A percentile compares a stretch with the other conserved stretches of the same genome.
phyloP scores from a whole-genome alignment of 1,284 basidiomycete genomes.

The Trichosporon sp. region DNA sequence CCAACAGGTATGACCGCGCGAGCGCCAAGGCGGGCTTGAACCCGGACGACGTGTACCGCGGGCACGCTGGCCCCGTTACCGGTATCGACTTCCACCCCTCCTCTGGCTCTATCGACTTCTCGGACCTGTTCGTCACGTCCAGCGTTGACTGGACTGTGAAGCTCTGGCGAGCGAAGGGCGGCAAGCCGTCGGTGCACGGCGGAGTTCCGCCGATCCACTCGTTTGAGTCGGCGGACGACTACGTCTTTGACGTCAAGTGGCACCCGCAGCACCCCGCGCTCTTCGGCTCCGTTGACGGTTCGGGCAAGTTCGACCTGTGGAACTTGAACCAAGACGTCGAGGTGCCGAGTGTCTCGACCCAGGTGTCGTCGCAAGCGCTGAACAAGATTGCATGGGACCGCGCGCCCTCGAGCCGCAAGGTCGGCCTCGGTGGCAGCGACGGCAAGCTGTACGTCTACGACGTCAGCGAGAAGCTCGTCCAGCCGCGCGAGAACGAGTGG shows the following conservation, averaged over 20 bases:
- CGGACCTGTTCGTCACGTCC: slow-evolving; percentile 85
- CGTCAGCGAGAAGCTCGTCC: slow-evolving; percentile 76
- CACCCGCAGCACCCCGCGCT: slow-evolving; percentile 89
- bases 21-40: slow-evolving; percentile 93
- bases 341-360: slow-evolving; percentile 47
- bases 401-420: slow-evolving; percentile 66
- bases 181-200: slow-evolving; percentile 22
- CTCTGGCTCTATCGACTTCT: slow-evolving; percentile 85
- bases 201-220: slow-evolving; percentile 71
- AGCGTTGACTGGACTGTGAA: slow-evolving; percentile 96
- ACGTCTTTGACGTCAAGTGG: slow-evolving; percentile 99
- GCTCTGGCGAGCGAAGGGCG: slow-evolving; percentile 70
- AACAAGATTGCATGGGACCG: slow-evolving; percentile 95
- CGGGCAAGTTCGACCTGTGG: slow-evolving; percentile 93
- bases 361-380: slow-evolving; percentile 65
- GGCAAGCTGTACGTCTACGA: slow-evolving; percentile 92
- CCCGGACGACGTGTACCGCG: slow-evolving; percentile 82
- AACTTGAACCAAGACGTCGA: slow-evolving; percentile 92
- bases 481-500: slow-evolving; percentile 79
- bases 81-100: slow-evolving; percentile 91
- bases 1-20: slow-evolving; percentile 91
- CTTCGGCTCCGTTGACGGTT: slow-evolving; percentile 90
- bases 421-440: slow-evolving; percentile 83
- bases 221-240: slow-evolving; percentile 94
- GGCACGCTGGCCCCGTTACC: slow-evolving; percentile 88